These are phyloP conservation scores for Didymella pinodella DNA, from an alignment of 2,329 filamentous ascomycete genomes.

Conservation along the genomic window DNA sequence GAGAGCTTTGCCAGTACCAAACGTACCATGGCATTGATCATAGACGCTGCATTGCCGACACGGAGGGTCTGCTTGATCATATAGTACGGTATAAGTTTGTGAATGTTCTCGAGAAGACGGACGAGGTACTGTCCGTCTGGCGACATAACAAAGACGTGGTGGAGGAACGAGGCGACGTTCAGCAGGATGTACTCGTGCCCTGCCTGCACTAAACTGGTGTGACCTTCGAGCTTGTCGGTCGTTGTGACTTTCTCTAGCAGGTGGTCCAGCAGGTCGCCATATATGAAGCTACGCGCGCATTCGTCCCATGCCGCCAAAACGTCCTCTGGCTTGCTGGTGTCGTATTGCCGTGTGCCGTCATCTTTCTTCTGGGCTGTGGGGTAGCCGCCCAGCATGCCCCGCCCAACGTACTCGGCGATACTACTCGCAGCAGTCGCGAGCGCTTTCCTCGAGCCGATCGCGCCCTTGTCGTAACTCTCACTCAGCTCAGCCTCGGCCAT, in stretches of 20 bases:
- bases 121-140: conserved; percentile 78
- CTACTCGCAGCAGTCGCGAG: conserved; percentile 75
- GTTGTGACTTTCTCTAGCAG: conserved; percentile 68
- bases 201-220: conserved; percentile 68
- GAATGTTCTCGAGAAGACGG: conserved; percentile 73
- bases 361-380: conserved; percentile 51
- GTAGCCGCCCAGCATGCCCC: conserved; percentile 71
- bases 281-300: conserved; percentile 70
- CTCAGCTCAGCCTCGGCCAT: conserved; percentile 74
- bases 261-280: conserved; percentile 71
- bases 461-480: conserved; percentile 83
- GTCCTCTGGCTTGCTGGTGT: conserved; percentile 66
- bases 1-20: conserved; percentile 81
- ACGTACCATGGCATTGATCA: conserved; percentile 78
- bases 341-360: conserved; percentile 58
- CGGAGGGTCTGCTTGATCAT: conserved; percentile 76
- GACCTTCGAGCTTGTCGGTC: conserved; percentile 69
- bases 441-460: conserved; percentile 76
- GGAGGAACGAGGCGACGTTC: conserved; percentile 77
- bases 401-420: conserved; percentile 72
- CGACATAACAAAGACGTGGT: conserved; percentile 75
- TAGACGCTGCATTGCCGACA: conserved; percentile 80
- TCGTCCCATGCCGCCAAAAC: conserved; percentile 72
- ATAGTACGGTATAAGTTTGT: conserved; percentile 75
- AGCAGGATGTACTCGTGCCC: conserved; percentile 73